A percentile compares a stretch with the other conserved stretches of the same genome.
phyloP scores from a whole-genome alignment of 495 filamentous ascomycete species.

The Penicillium macrosclerotiorum region DNA sequence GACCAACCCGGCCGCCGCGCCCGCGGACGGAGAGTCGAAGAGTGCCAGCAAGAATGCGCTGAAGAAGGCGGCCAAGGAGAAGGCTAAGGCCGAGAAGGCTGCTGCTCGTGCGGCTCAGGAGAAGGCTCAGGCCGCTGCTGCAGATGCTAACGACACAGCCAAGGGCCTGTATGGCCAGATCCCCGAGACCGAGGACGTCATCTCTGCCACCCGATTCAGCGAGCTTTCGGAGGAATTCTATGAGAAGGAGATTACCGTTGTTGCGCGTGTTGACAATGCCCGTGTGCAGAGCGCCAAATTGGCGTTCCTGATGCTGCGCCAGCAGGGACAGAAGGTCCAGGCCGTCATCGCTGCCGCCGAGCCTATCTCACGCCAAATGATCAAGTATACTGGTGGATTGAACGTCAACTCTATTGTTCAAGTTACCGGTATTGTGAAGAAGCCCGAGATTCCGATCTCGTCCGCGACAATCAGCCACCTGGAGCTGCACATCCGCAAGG shows the following conservation, averaged over 20 bases:
- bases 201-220: constrained; percentile 35
- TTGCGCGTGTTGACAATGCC: constrained; percentile 83
- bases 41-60: constrained; percentile 60
- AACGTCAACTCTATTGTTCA: constrained; percentile 78
- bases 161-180: constrained; percentile 65
- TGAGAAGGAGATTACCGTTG: constrained; percentile 73
- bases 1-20: constrained; percentile 29
- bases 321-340: constrained; percentile 80
- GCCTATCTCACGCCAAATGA: constrained; percentile 69
- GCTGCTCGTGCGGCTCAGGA: constrained; percentile 54
- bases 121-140: constrained; percentile 46
- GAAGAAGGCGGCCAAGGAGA: constrained; percentile 68
- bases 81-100: constrained; percentile 63
- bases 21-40: constrained; percentile 39
- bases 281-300: constrained; percentile 88
- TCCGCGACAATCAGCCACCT: constrained; percentile 72
- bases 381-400: constrained; percentile 80
- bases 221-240: constrained; percentile 56
- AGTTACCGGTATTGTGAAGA: constrained; percentile 72
- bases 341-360: constrained; percentile 62
- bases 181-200: constrained; percentile 39
- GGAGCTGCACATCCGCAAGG: constrained; percentile 76
- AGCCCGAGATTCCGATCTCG: constrained; percentile 71
- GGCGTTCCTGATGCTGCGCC: constrained; percentile 84
- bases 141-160: constrained; percentile 64